These are phyloP conservation scores for Petunia secreta DNA, from an alignment of 257 asterid genomes.

Conservation along the genomic window DNA sequence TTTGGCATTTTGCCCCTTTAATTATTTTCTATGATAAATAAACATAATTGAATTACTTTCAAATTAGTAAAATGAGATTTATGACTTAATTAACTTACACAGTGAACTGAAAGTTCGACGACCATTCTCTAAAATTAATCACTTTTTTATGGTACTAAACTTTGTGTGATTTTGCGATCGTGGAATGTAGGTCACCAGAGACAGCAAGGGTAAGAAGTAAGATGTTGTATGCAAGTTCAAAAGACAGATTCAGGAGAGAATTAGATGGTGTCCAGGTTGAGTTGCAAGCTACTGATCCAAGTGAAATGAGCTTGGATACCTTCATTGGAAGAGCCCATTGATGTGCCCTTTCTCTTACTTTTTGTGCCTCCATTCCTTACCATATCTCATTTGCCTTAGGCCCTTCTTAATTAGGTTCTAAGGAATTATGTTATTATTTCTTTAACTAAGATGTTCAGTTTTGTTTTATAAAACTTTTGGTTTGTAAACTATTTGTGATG, in stretches of 20 bases:
- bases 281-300: constrained; percentile 72
- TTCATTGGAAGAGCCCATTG: constrained; percentile 57
- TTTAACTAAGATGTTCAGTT: background rate
- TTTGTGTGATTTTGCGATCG: background rate
- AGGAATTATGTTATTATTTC: constrained; percentile 7
- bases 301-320: constrained; percentile 72
- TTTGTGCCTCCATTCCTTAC: background rate
- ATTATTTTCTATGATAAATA: too few species aligned
- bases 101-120: background rate
- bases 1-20: background rate
- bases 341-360: background rate
- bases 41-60: too few species aligned
- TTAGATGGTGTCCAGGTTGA: constrained; percentile 70
- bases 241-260: constrained; percentile 57
- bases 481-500: constrained; percentile 22
- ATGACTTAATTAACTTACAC: background rate
- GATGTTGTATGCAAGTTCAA: constrained; percentile 61
- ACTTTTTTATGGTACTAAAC: background rate
- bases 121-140: background rate
- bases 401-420: constrained; percentile 4
- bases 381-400: background rate
- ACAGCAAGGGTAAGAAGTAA: constrained; percentile 62
- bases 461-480: background rate
- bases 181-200: constrained; percentile 61
- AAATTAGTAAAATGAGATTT: background rate